Base-by-base conservation (phyloP, 176 grass and related monocot species). In the Bromus sterilis region DNA sequence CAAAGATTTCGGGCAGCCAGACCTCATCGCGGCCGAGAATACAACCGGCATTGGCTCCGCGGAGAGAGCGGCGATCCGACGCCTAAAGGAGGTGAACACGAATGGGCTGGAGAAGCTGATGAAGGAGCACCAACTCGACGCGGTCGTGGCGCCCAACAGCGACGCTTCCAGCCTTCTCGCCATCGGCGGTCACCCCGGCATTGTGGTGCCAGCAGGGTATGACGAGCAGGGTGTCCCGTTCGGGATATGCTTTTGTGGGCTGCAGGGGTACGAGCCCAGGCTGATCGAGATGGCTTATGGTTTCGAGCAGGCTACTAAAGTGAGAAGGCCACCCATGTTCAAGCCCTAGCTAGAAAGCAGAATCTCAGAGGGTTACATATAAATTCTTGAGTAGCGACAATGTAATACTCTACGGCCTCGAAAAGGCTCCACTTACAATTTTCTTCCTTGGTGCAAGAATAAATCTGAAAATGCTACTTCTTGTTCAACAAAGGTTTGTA, bases 221-320 rank as follows among this genome's bases (percentile, higher is more conserved):
- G 42, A 68, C 6, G 9, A 73, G 62, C 11, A 16, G 11, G 84
- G 81, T 28, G 51, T 55, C 2, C 92, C 92, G 1, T 91, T 89
- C 5, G 84, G 73, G 2, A 76, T 89, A 6, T 82, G 77, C 23
- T 94, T 91, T 12, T 86, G 77, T 2, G 89, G 92, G 1, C 26
- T 94, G 4, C 85, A 85, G 24, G 89, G 92, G 0, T 89, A 83
- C 12, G 84, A 94, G 59, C 89, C 86, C 0, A 85, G 76, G 41
- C 55, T 94, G 25, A 91, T 91, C n/a, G 81, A 94, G 81, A 91
- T 91, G 15, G 86, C 84, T 4, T 91, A 87, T 85, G 83, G 60
- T 4, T 91, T 89, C 31, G 89, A 91, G 63, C 89, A 91, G 53
- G 89, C 77, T 28, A 91, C 89, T 25, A 31, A 42, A 66, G 77